Conservation (phyloP, 768 basidiomycete genomes). For the Leccinum variicolor region DNA sequence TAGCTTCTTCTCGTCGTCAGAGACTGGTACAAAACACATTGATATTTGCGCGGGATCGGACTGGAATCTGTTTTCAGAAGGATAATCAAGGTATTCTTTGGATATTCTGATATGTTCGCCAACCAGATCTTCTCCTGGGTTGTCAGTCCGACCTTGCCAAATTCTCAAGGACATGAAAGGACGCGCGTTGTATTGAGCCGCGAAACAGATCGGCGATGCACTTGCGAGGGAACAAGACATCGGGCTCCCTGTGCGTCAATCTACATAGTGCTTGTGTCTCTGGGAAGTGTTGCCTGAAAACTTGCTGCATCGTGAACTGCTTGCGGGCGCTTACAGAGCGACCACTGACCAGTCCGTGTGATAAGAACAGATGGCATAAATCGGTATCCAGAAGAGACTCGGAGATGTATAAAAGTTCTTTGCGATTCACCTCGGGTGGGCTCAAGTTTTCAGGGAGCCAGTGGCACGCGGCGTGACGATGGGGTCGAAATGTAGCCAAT, state of each 20-base stretch:
- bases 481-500: too few species aligned
- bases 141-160: slow-evolving; percentile 40
- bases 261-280: slow-evolving; percentile 61
- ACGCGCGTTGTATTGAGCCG: too few species aligned
- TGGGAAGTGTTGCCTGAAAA: slow-evolving; percentile 74
- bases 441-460: too few species aligned
- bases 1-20: slow-evolving; percentile 37
- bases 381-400: slow-evolving; percentile 76
- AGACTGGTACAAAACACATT: slow-evolving; percentile 58
- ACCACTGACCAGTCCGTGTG: background rate
- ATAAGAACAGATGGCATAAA: slow-evolving; percentile 30
- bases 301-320: slow-evolving; percentile 95
- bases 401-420: slow-evolving; percentile 9
- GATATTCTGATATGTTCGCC: slow-evolving; percentile 60
- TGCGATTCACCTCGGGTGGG: background rate
- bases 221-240: slow-evolving; percentile 54
- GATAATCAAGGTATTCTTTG: slow-evolving; percentile 69
- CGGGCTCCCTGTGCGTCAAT: slow-evolving; percentile 74
- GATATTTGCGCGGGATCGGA: slow-evolving; percentile 66
- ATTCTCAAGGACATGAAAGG: slow-evolving; percentile 13
- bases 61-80: slow-evolving; percentile 59
- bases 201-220: too few species aligned
- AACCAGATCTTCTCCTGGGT: slow-evolving; percentile 67
- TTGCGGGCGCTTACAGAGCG: background rate
- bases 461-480: too few species aligned